Base-by-base conservation (phyloP, 768 basidiomycete species). In the Naematelia aurantialba region DNA sequence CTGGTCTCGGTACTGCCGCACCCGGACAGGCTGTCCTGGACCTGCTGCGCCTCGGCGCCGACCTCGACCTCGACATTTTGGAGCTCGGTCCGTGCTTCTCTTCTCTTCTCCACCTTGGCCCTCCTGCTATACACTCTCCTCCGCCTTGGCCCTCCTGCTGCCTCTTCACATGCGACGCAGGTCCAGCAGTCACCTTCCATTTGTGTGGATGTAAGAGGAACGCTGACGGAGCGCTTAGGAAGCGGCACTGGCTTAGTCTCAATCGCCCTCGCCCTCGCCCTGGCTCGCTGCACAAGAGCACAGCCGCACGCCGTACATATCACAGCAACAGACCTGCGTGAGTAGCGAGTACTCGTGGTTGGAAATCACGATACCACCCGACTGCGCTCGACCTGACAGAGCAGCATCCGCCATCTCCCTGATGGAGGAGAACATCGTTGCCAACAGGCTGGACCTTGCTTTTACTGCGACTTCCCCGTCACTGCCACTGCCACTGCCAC, bases 221-320 rank as follows among this genome's bases (percentile, higher is more conserved):
- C n/a, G n/a, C n/a, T n/a, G n/a, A n/a, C n/a, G n/a, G n/a, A n/a
- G n/a, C n/a, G n/a, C n/a, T n/a, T 56, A 89, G 91, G 91, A 26
- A 83, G 89, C 12, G 91, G 92, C 5, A 91, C 87, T 0, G 92
- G 91, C 19, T 82, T 94, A 5, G 87, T 90, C 12, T 83, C 88
- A 0, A 77, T 91, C 17, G 81, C 82, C 4, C 72, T 93, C 0
- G 83, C 84, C 1, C 80, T 83, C 26, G 72, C 72, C 13, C 59
- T 73, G 34, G 45, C 57, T n/a, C 52, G 21, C 65, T 67, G 31
- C 52, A 39, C 34, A 39, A 39, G 8, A n/a, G 58, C 3, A 55
- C 75, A 29, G 58, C 70, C 51, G 14, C 49, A 45, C 3, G 22
- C 26, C 19, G 79, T 60, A 55, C 66, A n/a, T 78, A 67, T 88